Evolutionary conservation across 768 basidiomycete genomes (phyloP).

Genomic region (Tulasnella sp.): DNA sequence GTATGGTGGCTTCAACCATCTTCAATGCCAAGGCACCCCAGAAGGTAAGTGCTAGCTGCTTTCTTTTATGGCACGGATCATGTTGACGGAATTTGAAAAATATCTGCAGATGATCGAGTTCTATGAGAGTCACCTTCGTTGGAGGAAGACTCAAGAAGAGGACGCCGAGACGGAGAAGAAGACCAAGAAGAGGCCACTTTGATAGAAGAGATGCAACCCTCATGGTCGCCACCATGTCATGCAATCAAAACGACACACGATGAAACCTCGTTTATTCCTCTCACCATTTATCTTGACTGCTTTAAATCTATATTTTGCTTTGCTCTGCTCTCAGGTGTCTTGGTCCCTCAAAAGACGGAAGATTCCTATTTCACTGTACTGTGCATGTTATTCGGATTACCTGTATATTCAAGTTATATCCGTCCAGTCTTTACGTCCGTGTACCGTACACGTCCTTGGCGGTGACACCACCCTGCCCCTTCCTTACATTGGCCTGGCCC

Average conservation of each 20-base stretch:
- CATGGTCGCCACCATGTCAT: no score
- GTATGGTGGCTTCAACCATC: background rate
- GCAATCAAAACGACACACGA: no score
- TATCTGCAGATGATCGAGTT: conserved; percentile 15
- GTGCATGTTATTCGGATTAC: background rate
- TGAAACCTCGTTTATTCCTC: no score
- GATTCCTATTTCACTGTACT: background rate
- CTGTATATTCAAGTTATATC: background rate
- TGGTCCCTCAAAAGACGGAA: background rate
- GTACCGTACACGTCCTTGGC: conserved; percentile 72
- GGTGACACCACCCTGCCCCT: conserved; percentile 68
- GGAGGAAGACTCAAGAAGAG: conserved; percentile 8
- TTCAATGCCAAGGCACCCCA: conserved; percentile 2
- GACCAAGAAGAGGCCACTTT: background rate
- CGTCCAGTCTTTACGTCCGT: conserved; percentile 30
- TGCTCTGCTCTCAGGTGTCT: background rate
- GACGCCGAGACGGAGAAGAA: background rate
- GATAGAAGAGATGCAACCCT: no score
- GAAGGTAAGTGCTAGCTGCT: background rate
- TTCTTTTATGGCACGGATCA: background rate
- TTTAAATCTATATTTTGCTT: no score
- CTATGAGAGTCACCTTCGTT: conserved; percentile 18
- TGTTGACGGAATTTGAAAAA: background rate
- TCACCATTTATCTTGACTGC: no score
- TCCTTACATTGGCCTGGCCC: conserved; percentile 79